phyloP scores from a whole-genome alignment of 352 stramenopile genomes.

The Pythium sp. region DNA sequence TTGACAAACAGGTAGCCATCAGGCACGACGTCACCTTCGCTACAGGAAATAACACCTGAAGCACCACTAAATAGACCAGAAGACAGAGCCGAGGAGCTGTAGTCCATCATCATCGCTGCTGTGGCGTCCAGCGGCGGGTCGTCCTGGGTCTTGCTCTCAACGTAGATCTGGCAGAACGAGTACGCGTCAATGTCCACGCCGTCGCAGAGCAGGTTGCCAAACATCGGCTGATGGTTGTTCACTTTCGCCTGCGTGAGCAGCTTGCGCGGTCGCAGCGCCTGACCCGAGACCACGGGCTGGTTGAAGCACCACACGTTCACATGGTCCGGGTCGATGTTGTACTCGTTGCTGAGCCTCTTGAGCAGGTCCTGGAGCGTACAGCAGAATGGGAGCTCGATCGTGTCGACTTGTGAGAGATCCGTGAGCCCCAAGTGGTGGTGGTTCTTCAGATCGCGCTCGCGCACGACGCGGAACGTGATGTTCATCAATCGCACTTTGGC shows the following conservation, averaged over 20 bases:
- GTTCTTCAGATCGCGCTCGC: constrained; percentile 44
- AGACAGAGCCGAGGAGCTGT: neutral
- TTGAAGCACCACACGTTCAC: constrained; percentile 76
- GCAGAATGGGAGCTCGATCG: constrained; percentile 69
- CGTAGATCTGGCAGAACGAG: constrained; percentile 76
- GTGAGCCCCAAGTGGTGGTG: constrained; percentile 60
- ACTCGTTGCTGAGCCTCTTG: constrained; percentile 28
- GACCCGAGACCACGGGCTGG: constrained; percentile 66
- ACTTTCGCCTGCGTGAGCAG: constrained; percentile 45
- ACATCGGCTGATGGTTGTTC: constrained; percentile 48
- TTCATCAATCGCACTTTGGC: constrained; percentile 73
- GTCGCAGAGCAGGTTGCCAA: constrained; percentile 67
- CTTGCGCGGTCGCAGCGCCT: constrained; percentile 70
- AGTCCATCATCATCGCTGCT: constrained; percentile 12
- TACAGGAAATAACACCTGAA: neutral
- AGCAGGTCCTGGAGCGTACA: constrained; percentile 58
- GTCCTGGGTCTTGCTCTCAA: constrained; percentile 42
- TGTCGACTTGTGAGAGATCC: constrained; percentile 39
- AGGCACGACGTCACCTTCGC: neutral
- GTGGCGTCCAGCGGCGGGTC: constrained; percentile 31
- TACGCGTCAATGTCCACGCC: constrained; percentile 84
- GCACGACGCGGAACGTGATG: constrained; percentile 76
- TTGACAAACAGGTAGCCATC: constrained; percentile 69
- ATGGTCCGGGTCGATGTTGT: constrained; percentile 25
- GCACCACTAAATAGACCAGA: neutral